A percentile compares a stretch with the other conserved stretches of the same genome.
Evolutionary conservation across 2,329 filamentous ascomycete species (phyloP).

Genomic region (Aspergillus spinulosporus): DNA sequence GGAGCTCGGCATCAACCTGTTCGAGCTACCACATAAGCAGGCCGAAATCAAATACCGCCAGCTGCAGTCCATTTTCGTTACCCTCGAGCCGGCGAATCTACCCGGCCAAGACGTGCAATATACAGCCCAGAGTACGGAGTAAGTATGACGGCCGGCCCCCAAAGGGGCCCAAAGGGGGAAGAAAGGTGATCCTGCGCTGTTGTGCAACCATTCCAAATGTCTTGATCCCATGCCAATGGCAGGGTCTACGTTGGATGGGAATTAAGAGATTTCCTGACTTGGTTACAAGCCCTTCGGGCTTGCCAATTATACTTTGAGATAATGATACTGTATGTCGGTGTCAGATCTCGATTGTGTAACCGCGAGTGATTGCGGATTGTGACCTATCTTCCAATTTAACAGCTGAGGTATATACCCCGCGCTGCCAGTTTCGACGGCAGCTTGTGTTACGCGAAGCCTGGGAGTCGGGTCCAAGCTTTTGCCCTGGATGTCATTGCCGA

Average conservation of each 20-base stretch:
- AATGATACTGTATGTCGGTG: no score
- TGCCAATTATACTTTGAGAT: no score
- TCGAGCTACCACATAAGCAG: neutral
- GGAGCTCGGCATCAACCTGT: neutral
- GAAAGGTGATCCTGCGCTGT: neutral
- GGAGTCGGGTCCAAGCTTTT: neutral
- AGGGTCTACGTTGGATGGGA: no score
- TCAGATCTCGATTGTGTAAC: slow-evolving; percentile 7
- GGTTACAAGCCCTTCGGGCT: no score
- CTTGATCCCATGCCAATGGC: neutral
- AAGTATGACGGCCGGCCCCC: neutral
- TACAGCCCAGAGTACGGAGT: neutral
- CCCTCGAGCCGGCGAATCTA: no score
- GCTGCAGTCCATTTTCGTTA: neutral
- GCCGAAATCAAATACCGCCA: neutral
- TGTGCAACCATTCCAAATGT: neutral
- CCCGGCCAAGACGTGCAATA: neutral
- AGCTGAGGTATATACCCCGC: neutral
- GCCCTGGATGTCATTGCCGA: neutral
- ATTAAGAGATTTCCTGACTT: no score
- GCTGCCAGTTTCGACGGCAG: neutral
- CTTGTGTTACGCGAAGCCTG: neutral
- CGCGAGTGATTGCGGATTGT: neutral
- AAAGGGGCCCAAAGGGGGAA: neutral
- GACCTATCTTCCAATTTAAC: neutral